Percentiles rank a stretch among this genome's conserved stretches.
Conservation (phyloP, 148 eudicot species). For the Spergularia bocconei region DNA sequence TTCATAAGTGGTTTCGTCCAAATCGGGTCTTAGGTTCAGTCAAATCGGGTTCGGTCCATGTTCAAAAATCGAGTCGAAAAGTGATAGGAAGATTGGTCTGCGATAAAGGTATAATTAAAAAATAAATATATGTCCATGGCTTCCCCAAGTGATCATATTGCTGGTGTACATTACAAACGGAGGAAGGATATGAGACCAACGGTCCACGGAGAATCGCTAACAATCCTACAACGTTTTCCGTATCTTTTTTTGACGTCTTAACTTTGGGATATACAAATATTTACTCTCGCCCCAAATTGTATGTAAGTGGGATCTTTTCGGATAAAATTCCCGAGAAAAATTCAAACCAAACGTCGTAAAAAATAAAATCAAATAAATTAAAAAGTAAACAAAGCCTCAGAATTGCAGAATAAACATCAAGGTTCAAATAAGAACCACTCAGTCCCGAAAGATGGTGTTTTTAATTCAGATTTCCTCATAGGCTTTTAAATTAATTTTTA, state of each 20-base stretch:
- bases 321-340: slow-evolving; percentile 13
- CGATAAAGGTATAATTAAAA: no score
- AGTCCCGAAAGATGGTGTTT: slow-evolving; percentile 44
- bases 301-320: slow-evolving; percentile 33
- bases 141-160: no score
- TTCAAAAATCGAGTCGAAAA: no score
- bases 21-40: no score
- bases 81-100: no score
- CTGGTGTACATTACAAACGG: slow-evolving; percentile 13
- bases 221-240: slow-evolving; percentile 19
- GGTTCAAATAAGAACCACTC: slow-evolving; percentile 13
- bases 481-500: background rate
- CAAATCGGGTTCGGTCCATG: no score
- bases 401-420: slow-evolving; percentile 36
- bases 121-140: no score
- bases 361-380: background rate
- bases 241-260: slow-evolving; percentile 34
- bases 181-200: slow-evolving; percentile 38
- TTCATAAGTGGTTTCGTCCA: no score
- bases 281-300: slow-evolving; percentile 29
- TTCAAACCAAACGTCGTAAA: no score
- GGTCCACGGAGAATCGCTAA: slow-evolving; percentile 5
- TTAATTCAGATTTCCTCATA: slow-evolving; percentile 22
- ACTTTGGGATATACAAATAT: slow-evolving; percentile 38
- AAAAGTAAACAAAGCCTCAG: slow-evolving; percentile 21